Evolutionary conservation across 129 eudicot species (phyloP).

Genomic region (Silybum marianum): DNA sequence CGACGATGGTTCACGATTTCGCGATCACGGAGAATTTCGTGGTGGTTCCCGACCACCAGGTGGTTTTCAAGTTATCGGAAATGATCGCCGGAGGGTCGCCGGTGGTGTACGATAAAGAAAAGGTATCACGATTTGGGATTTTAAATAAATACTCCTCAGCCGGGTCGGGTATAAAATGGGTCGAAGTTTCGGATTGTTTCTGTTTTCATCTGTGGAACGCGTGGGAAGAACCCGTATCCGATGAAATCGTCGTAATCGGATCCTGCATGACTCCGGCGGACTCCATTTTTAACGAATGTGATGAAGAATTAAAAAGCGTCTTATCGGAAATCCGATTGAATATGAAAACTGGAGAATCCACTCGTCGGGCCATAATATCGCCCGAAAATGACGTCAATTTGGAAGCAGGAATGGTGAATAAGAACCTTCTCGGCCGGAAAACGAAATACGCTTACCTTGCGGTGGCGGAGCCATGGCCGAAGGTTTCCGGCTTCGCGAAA

Average conservation of each 20-base stretch:
- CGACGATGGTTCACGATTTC: conserved; percentile 53
- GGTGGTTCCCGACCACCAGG: conserved; percentile 51
- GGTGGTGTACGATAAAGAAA: conserved; percentile 32
- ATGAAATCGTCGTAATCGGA: conserved; percentile 48
- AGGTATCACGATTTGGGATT: conserved; percentile 46
- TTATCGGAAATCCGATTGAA: conserved; percentile 46
- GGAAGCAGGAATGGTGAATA: conserved; percentile 50
- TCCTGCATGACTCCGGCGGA: conserved; percentile 57
- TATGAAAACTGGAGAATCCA: conserved; percentile 35
- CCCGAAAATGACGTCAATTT: conserved; percentile 33
- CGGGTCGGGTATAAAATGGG: conserved; percentile 42
- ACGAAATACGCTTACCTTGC: conserved; percentile 39
- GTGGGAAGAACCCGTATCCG: conserved; percentile 42
- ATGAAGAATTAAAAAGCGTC: conserved; percentile 36
- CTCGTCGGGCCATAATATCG: conserved; percentile 30
- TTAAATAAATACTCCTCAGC: conserved; percentile 28
- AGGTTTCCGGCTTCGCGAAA: conserved; percentile 50
- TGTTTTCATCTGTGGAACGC: conserved; percentile 54
- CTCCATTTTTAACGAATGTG: conserved; percentile 48
- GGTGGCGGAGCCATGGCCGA: conserved; percentile 55
- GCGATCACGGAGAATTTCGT: conserved; percentile 49
- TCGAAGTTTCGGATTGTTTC: conserved; percentile 44
- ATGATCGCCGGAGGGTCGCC: conserved; percentile 47
- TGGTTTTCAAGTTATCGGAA: conserved; percentile 45
- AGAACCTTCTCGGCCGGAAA: conserved; percentile 39